Conservation (phyloP, 176 grass and related monocot genomes). For the Areca catechu region DNA sequence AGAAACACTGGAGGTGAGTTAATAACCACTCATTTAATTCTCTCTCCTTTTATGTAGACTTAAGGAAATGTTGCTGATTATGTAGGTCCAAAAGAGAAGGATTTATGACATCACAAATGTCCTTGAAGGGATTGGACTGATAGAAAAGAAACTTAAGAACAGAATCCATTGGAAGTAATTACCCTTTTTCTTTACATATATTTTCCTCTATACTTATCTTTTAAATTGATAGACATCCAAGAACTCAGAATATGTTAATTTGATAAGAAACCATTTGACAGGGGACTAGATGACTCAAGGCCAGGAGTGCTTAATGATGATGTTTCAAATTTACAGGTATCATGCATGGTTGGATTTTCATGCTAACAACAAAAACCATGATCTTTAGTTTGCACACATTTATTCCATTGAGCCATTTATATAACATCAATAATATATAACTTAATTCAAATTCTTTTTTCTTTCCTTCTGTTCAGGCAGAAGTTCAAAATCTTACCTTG, state of each 20-base stretch:
- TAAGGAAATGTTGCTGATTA: conserved; percentile 19
- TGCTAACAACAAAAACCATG: not conserved
- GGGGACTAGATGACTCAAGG: conserved; percentile 46
- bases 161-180: conserved; percentile 79
- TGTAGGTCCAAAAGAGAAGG: conserved; percentile 74
- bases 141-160: conserved; percentile 94
- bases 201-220: conserved; percentile 23
- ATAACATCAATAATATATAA: not conserved
- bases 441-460: conserved; percentile 6
- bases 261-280: conserved; percentile 10
- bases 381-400: not conserved
- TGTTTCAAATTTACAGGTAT: conserved; percentile 59
- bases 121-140: conserved; percentile 87
- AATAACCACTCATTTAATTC: conserved; percentile 16
- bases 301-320: conserved; percentile 37
- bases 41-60: not conserved
- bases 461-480: conserved; percentile 35
- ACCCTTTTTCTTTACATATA: conserved; percentile 5
- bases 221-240: conserved; percentile 16
- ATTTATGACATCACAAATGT: conserved; percentile 99
- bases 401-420: not conserved
- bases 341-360: conserved; percentile 7
- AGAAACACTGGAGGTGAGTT: conserved; percentile 51
- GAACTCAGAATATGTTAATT: not conserved
- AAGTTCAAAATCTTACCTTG: conserved; percentile 60